Evolutionary conservation across 2,329 filamentous ascomycete genomes (phyloP).

Genomic region (Scedosporium minutisporum): DNA sequence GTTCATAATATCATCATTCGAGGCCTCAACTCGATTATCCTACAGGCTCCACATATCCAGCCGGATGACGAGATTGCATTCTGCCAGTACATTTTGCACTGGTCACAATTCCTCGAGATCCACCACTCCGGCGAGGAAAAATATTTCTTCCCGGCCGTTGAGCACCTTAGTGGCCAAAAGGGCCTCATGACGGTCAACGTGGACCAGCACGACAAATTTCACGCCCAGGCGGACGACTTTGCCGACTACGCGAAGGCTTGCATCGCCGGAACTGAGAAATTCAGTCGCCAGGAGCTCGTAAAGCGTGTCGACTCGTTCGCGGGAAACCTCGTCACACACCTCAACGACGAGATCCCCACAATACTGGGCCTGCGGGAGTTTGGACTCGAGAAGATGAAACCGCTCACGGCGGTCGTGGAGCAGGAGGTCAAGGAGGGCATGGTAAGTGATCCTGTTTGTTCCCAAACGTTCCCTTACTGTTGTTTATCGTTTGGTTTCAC

Average conservation of each 20-base stretch:
- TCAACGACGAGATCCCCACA: slow-evolving; percentile 18
- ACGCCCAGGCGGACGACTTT: slow-evolving; percentile 15
- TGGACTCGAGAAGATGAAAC: slow-evolving; percentile 8
- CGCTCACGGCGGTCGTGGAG: neutral
- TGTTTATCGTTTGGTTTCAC: neutral
- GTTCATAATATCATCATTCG: slow-evolving; percentile 26
- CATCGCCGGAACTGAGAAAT: slow-evolving; percentile 14
- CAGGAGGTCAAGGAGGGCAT: neutral
- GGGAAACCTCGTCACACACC: slow-evolving; percentile 15
- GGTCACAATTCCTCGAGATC: slow-evolving; percentile 22
- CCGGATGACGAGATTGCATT: slow-evolving; percentile 23
- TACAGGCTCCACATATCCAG: slow-evolving; percentile 24
- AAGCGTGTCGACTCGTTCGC: slow-evolving; percentile 13
- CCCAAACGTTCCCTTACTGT: neutral
- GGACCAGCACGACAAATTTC: slow-evolving; percentile 29
- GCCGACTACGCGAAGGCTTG: slow-evolving; percentile 15
- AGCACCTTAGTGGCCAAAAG: slow-evolving; percentile 21
- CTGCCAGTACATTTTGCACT: slow-evolving; percentile 21
- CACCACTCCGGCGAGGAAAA: slow-evolving; percentile 31
- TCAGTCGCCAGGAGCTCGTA: neutral
- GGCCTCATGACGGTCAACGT: slow-evolving; percentile 31
- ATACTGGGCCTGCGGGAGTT: slow-evolving; percentile 15
- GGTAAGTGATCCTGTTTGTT: neutral
- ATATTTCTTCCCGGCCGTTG: slow-evolving; percentile 27
- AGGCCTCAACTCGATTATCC: slow-evolving; percentile 27